Percentiles rank a stretch among this genome's conserved stretches.
Evolutionary conservation across 2,329 filamentous ascomycete genomes (phyloP).

Genomic region (Stylonectria norvegica): DNA sequence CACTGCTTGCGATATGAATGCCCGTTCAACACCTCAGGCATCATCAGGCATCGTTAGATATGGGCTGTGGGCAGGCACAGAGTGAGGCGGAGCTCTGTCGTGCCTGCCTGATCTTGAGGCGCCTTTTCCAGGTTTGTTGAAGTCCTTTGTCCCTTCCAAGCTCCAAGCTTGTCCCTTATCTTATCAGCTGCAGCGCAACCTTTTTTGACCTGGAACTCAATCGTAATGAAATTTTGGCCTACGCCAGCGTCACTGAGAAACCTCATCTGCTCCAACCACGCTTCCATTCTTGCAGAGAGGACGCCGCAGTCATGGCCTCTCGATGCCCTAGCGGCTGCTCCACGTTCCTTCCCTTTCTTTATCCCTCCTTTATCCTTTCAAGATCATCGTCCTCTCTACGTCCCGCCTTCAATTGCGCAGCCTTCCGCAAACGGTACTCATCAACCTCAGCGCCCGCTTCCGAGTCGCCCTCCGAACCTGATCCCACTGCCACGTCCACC

Average conservation of each 20-base stretch:
- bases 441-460: slow-evolving; percentile 8
- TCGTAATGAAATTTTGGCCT: slow-evolving; percentile 3
- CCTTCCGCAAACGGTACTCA: slow-evolving; percentile 11
- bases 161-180: slow-evolving; percentile 13
- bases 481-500: slow-evolving; percentile 29
- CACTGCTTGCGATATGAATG: background rate
- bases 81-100: slow-evolving; percentile 3
- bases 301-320: slow-evolving; percentile 23
- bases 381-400: slow-evolving; percentile 23
- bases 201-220: too few species aligned
- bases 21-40: too few species aligned
- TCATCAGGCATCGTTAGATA: too few species aligned
- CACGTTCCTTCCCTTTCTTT: slow-evolving; percentile 43
- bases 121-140: slow-evolving; percentile 3
- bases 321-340: slow-evolving; percentile 22
- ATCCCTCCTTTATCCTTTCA: slow-evolving; percentile 43
- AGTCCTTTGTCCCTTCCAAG: slow-evolving; percentile 23
- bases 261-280: background rate
- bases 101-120: slow-evolving; percentile 11
- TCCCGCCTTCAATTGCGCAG: slow-evolving; percentile 14
- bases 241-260: slow-evolving; percentile 2
- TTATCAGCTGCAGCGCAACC: slow-evolving; percentile 12
- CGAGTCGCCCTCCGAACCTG: slow-evolving; percentile 10
- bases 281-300: background rate
- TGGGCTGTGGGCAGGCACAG: too few species aligned